A percentile compares a stretch with the other conserved stretches of the same genome.
These are phyloP conservation scores for Hippophae tibetana DNA, from an alignment of 306 rosid genomes.

Conservation along the genomic window DNA sequence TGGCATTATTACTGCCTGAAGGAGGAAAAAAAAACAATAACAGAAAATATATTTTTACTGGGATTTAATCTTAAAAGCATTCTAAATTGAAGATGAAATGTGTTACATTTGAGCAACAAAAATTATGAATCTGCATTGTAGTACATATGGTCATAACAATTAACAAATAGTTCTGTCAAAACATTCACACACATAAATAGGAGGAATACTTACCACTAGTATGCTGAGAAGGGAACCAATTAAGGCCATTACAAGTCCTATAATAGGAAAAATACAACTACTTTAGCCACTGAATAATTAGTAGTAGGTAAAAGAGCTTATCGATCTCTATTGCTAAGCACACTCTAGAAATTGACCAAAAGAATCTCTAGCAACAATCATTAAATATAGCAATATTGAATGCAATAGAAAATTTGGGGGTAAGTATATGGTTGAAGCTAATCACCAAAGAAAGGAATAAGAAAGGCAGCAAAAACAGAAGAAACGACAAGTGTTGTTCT, in stretches of 20 bases:
- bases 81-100: no score
- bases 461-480: conserved; percentile 57
- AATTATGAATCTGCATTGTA: no score
- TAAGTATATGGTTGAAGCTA: conserved; percentile 9
- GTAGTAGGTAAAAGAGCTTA: background rate
- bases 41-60: background rate
- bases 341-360: background rate
- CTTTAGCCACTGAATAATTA: background rate
- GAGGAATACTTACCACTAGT: conserved; percentile 45
- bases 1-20: conserved; percentile 59
- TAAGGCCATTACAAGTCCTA: conserved; percentile 75
- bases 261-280: conserved; percentile 2
- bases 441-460: conserved; percentile 76
- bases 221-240: conserved; percentile 62
- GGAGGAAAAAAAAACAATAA: conserved; percentile 17
- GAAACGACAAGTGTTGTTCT: conserved; percentile 58
- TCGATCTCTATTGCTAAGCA: background rate
- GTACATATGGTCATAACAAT: no score
- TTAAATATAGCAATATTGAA: background rate
- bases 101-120: no score
- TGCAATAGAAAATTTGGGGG: background rate
- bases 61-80: background rate
- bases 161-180: no score
- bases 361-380: background rate
- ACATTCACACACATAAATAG: background rate